These are phyloP conservation scores for Lasiosphaeris hirsuta DNA, from an alignment of 495 filamentous ascomycete genomes.

Conservation along the genomic window DNA sequence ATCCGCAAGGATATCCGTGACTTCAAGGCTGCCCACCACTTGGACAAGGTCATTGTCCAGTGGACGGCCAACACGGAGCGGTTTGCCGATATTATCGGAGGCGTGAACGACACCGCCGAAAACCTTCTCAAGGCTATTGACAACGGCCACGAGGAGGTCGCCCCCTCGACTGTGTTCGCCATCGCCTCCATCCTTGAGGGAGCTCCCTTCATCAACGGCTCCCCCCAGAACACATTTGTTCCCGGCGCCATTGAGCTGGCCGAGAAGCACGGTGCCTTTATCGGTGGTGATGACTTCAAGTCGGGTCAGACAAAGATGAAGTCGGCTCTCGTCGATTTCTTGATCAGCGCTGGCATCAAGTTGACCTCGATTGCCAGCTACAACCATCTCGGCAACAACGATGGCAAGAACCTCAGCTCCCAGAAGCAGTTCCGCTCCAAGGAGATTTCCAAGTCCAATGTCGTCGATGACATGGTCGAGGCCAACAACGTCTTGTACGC, in stretches of 20 bases:
- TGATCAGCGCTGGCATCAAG: slow-evolving; percentile 98
- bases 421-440: slow-evolving; percentile 98
- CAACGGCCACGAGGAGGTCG: slow-evolving; percentile 78
- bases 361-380: slow-evolving; percentile 98
- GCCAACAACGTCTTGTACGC: slow-evolving; percentile 89
- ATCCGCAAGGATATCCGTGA: slow-evolving; percentile 93
- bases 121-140: slow-evolving; percentile 88
- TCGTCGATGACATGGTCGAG: slow-evolving; percentile 98
- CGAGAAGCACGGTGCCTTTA: slow-evolving; percentile 83
- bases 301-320: slow-evolving; percentile 99
- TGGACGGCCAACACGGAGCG: slow-evolving; percentile 99
- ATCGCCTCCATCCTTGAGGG: slow-evolving; percentile 89
- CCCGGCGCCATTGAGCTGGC: slow-evolving; percentile 88
- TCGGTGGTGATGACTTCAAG: slow-evolving; percentile 99
- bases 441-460: slow-evolving; percentile 98
- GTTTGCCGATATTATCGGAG: slow-evolving; percentile 80
- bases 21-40: slow-evolving; percentile 79
- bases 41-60: slow-evolving; percentile 96
- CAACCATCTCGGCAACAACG: slow-evolving; percentile 99
- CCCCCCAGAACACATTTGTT: slow-evolving; percentile 98
- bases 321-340: slow-evolving; percentile 95
- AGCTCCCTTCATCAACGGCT: slow-evolving; percentile 97
- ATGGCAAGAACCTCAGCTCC: slow-evolving; percentile 96
- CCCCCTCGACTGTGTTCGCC: slow-evolving; percentile 93
- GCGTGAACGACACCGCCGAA: slow-evolving; percentile 94